These are phyloP conservation scores for Cryoendolithus antarcticus DNA, from an alignment of 2,329 filamentous ascomycete genomes.

Conservation along the genomic window DNA sequence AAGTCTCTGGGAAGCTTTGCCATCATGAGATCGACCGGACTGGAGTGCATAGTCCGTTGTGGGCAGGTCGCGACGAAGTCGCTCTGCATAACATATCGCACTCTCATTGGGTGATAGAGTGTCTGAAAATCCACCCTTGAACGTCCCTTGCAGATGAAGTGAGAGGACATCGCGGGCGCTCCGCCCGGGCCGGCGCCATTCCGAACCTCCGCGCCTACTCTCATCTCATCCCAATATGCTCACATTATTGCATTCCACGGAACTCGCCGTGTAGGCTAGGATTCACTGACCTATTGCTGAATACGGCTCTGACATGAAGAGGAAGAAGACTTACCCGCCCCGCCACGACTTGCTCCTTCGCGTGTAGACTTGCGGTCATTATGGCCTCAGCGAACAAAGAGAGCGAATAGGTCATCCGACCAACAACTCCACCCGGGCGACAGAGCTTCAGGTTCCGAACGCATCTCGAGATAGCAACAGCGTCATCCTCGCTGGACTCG, in stretches of 20 bases:
- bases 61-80: conserved; percentile 1
- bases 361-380: conserved; percentile 1
- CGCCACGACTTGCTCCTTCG: neutral
- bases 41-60: conserved; percentile 1
- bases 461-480: conserved; percentile 1
- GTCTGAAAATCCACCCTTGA: neutral
- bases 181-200: no score
- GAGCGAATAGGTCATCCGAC: neutral
- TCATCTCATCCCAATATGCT: no score
- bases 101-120: neutral
- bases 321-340: neutral
- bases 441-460: conserved; percentile 3
- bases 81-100: neutral
- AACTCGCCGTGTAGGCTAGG: no score
- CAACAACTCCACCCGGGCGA: neutral
- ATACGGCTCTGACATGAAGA: no score
- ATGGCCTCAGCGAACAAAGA: neutral
- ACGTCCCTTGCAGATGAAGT: conserved; percentile 1
- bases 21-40: conserved; percentile 2
- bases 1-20: neutral
- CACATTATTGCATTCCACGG: no score
- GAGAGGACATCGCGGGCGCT: no score
- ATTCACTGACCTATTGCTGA: no score
- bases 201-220: no score
- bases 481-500: neutral